These are phyloP conservation scores for Tephrocybe sp. DNA, from an alignment of 768 basidiomycete species.

Conservation along the genomic window DNA sequence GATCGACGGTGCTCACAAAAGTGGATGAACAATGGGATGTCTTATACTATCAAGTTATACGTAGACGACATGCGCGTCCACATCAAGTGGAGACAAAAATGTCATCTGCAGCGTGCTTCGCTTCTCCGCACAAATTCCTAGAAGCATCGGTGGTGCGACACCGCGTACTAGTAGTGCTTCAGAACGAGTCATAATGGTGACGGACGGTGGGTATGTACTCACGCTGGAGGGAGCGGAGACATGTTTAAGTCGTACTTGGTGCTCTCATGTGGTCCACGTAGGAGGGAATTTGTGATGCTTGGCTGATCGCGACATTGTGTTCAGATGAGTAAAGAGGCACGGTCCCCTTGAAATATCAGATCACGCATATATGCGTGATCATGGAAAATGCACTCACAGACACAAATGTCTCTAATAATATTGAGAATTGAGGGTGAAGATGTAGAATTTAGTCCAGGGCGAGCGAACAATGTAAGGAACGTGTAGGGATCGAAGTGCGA, in stretches of 20 bases:
- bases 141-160: slow-evolving; percentile 6
- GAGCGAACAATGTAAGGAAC: slow-evolving; percentile 20
- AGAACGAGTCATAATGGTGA: slow-evolving; percentile 18
- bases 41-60: too few species aligned
- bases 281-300: too few species aligned
- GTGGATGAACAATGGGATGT: slow-evolving; percentile 9
- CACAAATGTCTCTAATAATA: background rate
- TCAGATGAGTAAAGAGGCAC: background rate
- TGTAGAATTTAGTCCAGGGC: slow-evolving; percentile 6
- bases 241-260: background rate
- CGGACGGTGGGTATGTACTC: slow-evolving; percentile 17
- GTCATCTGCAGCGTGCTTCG: slow-evolving; percentile 7
- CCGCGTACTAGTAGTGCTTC: background rate
- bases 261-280: background rate
- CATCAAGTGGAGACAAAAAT: background rate
- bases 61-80: too few species aligned
- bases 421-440: background rate
- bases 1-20: slow-evolving; percentile 5
- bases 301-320: background rate
- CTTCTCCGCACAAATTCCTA: slow-evolving; percentile 12
- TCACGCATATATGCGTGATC: background rate
- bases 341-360: background rate
- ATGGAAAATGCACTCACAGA: slow-evolving; percentile 2
- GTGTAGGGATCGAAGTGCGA: slow-evolving; percentile 4
- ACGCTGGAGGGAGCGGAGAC: slow-evolving; percentile 17